Percentiles rank a stretch among this genome's conserved stretches.
Evolutionary conservation across 805 yeast species (phyloP).

Genomic region (Komagataella populi): DNA sequence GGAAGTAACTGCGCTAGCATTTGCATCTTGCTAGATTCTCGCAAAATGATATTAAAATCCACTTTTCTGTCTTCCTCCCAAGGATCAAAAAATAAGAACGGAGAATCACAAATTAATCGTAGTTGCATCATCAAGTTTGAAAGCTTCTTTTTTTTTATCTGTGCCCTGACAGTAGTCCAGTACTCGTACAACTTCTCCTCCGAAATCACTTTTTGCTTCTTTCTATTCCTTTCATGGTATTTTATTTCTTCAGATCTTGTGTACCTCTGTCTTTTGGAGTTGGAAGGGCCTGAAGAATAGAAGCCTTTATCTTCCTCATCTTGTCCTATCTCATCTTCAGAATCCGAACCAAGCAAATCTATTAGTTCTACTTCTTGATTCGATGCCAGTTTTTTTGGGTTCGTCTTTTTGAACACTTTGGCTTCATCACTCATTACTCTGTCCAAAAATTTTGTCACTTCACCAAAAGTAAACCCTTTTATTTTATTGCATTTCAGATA

Average conservation of each 20-base stretch:
- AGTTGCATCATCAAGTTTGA: constrained; percentile 74
- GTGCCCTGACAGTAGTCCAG: constrained; percentile 20
- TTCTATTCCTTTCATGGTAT: neutral
- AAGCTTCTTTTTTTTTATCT: constrained; percentile 36
- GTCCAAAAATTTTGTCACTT: constrained; percentile 1
- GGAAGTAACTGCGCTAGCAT: constrained; percentile 51
- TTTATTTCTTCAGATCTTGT: neutral
- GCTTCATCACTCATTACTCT: constrained; percentile 14
- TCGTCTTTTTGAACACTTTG: constrained; percentile 24
- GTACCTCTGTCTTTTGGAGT: neutral
- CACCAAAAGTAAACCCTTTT: constrained; percentile 5
- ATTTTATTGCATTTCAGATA: constrained; percentile 28
- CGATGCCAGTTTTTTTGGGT: constrained; percentile 6
- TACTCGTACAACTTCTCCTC: constrained; percentile 7
- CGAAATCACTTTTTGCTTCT: neutral
- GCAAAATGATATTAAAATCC: constrained; percentile 22
- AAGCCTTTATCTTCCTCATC: constrained; percentile 4
- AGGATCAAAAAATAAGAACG: constrained; percentile 74
- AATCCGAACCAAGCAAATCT: neutral
- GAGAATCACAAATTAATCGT: constrained; percentile 75
- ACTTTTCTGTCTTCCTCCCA: constrained; percentile 35
- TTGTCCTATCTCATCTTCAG: constrained; percentile 4
- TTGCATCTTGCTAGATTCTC: constrained; percentile 61
- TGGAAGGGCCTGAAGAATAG: neutral
- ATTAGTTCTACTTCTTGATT: neutral